Percentiles rank a stretch among this genome's conserved stretches.
These are phyloP conservation scores for Pythium brassicae DNA, from an alignment of 352 stramenopile species.

Conservation along the genomic window DNA sequence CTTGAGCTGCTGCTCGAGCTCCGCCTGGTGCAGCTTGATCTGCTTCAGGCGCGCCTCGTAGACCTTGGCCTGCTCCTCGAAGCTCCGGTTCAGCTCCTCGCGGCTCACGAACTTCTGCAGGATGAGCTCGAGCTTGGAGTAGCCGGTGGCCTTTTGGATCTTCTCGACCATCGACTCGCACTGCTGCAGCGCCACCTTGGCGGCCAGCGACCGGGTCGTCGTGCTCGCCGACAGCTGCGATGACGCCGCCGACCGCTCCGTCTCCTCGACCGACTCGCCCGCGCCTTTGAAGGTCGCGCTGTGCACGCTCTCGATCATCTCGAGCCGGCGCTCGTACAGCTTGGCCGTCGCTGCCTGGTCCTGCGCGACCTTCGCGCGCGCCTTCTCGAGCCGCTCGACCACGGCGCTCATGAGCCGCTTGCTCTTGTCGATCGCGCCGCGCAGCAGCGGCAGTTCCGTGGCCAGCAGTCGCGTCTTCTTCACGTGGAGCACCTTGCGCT, in stretches of 20 bases:
- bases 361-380: slow-evolving; percentile 55
- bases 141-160: slow-evolving; percentile 77
- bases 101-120: slow-evolving; percentile 75
- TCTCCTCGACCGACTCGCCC: slow-evolving; percentile 17
- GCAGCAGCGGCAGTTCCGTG: slow-evolving; percentile 51
- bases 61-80: slow-evolving; percentile 80
- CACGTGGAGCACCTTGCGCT: slow-evolving; percentile 56
- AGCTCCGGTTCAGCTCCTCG: slow-evolving; percentile 74
- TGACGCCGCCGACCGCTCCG: slow-evolving; percentile 15
- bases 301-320: slow-evolving; percentile 72
- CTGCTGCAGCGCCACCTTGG: slow-evolving; percentile 74
- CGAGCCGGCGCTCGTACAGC: slow-evolving; percentile 58
- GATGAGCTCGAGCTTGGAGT: slow-evolving; percentile 73
- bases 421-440: slow-evolving; percentile 45
- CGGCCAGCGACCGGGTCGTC: slow-evolving; percentile 48
- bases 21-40: slow-evolving; percentile 65
- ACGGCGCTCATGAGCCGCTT: slow-evolving; percentile 63
- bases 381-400: slow-evolving; percentile 58
- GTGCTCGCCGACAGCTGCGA: slow-evolving; percentile 27
- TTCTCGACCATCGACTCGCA: slow-evolving; percentile 82
- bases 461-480: slow-evolving; percentile 64
- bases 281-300: slow-evolving; percentile 16
- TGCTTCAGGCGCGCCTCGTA: slow-evolving; percentile 78
- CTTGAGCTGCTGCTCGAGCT: slow-evolving; percentile 70
- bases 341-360: slow-evolving; percentile 66